These are phyloP conservation scores for Eutrema salsugineum DNA, from an alignment of 441 rosid species.

Conservation along the genomic window DNA sequence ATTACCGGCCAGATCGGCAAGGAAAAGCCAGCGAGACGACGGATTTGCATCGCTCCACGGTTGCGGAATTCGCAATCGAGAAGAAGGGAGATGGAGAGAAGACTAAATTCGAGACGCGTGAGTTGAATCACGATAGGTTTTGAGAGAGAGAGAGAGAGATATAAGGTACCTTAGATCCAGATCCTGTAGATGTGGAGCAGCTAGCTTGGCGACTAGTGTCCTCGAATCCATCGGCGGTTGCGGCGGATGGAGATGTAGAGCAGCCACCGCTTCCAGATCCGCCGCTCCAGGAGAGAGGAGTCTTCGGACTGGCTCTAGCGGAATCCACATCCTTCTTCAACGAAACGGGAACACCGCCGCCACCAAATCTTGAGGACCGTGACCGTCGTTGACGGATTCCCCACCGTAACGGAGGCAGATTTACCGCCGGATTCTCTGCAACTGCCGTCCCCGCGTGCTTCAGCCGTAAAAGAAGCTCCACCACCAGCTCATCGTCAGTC, in stretches of 20 bases:
- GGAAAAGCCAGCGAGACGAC: neutral
- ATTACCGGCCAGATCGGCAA: conserved; percentile 7
- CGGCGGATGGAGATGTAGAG: conserved; percentile 51
- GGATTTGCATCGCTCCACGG: neutral
- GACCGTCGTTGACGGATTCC: conserved; percentile 30
- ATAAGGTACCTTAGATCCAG: conserved; percentile 80
- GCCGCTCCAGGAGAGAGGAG: conserved; percentile 94
- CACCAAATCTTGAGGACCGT: conserved; percentile 29
- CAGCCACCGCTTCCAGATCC: conserved; percentile 45
- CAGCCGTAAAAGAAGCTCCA: conserved; percentile 26
- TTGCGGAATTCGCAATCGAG: neutral
- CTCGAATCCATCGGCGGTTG: conserved; percentile 56
- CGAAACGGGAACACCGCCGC: neutral
- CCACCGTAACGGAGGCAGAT: conserved; percentile 26
- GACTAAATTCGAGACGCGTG: neutral
- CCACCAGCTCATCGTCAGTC: conserved; percentile 21
- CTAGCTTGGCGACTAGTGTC: conserved; percentile 48
- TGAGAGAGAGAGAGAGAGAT: neutral
- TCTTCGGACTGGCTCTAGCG: conserved; percentile 64
- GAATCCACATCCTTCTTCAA: conserved; percentile 29
- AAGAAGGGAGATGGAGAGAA: neutral
- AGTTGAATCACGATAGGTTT: neutral
- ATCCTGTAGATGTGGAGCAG: conserved; percentile 43
- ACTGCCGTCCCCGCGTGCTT: conserved; percentile 20
- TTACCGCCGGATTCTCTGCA: neutral